Evolutionary conservation across 169 alveolate genomes (phyloP), one percentile per base, ranked within the genome.

Genomic region (Toxoplasma gondii): DNA sequence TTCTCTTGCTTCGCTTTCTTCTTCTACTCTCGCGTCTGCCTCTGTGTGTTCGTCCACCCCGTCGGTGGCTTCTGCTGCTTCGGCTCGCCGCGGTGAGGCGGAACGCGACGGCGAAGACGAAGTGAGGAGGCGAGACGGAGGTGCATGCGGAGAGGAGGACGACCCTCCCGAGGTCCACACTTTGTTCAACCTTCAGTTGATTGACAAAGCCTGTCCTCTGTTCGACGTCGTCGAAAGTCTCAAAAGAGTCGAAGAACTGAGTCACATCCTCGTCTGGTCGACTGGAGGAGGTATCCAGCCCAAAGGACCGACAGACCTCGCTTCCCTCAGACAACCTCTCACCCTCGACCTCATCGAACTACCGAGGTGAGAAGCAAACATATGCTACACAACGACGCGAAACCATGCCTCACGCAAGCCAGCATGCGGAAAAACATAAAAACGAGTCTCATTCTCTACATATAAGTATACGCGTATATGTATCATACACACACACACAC

Each of bases 261-360:
- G 91, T 74, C 87, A 92, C 91, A 82, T 64, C 19, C 94, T 92
- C 70, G 94, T 82, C n/a, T 92, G 94, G 94, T 38, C 88, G 45
- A 64, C 29, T 41, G n/a, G n/a, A n/a, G 74, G 78, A 5, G 94
- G 88, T 12, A 4, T 22, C 31, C 31, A 29, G 36, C 93, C 93
- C 39, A 19, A 27, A 39, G 80, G 88, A 39, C 88, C 49, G 49
- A 78, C 70, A 1, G 93, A 91, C 78, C 34, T 7, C 9, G 83
- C 54, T 38, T 81, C 90, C 69, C 84, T 81, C 17, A 45, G 64
- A 39, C 58, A 83, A 49, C 82, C 53, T 12, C 69, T 36, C 31
- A 27, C 43, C 53, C 39, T 92, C 34, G 94, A 92, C 91, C 53
- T 88, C 31, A 92, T 92, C 24, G 94, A 92, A 74, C 81, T 92